A percentile compares a stretch with the other conserved stretches of the same genome.
Conservation (phyloP, 2,329 filamentous ascomycete genomes). For the Fusarium annulatum region DNA sequence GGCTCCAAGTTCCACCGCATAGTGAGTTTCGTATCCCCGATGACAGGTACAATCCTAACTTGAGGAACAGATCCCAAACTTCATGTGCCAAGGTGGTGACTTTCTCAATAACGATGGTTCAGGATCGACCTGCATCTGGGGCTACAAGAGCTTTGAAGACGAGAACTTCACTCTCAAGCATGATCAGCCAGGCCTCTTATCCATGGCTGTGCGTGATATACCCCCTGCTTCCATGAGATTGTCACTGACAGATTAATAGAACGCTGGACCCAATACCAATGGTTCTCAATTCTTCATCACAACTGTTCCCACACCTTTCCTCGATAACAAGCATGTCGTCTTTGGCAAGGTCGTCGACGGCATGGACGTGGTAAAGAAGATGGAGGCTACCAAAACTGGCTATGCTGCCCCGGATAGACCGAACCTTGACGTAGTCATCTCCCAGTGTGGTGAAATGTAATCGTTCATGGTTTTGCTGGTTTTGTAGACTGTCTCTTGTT, state of each 20-base stretch:
- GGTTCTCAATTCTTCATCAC: conserved; percentile 99
- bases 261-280: conserved; percentile 91
- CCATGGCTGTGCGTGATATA: conserved; percentile 81
- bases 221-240: background rate
- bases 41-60: conserved; percentile 2
- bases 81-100: conserved; percentile 98
- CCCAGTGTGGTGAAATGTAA: conserved; percentile 94
- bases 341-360: conserved; percentile 92
- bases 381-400: conserved; percentile 89
- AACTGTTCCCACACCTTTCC: conserved; percentile 84
- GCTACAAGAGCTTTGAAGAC: conserved; percentile 84
- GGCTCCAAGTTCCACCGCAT: conserved; percentile 94
- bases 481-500: background rate
- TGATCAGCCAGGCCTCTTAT: conserved; percentile 81
- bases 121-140: conserved; percentile 89
- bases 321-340: conserved; percentile 94
- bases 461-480: background rate
- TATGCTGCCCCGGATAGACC: conserved; percentile 80
- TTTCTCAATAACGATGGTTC: conserved; percentile 95
- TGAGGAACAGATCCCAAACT: conserved; percentile 80
- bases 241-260: conserved; percentile 60
- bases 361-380: conserved; percentile 90
- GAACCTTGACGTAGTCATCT: conserved; percentile 83
- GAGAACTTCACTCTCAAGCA: conserved; percentile 90
- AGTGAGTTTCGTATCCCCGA: conserved; percentile 62